Percentiles rank a stretch among this genome's conserved stretches.
phyloP scores from a whole-genome alignment of 2,329 filamentous ascomycete genomes.

The Plectosphaerella sp. region DNA sequence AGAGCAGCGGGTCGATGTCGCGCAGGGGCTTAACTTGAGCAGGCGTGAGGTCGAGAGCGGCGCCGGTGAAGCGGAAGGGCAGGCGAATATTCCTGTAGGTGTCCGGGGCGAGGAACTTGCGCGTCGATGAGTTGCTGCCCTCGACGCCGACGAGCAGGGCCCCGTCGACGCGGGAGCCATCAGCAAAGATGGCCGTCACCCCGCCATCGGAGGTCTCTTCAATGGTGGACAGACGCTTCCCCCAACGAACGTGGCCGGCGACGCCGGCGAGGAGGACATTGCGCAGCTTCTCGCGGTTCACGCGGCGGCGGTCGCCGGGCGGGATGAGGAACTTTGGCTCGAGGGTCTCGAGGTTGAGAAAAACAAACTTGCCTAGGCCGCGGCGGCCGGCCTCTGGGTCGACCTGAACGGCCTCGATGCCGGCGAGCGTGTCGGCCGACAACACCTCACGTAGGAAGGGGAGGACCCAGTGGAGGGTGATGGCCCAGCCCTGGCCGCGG shows the following conservation, averaged over 20 bases:
- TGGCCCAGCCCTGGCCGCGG: slow-evolving; percentile 48
- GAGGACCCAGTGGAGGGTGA: slow-evolving; percentile 57
- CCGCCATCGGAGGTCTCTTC: slow-evolving; percentile 14
- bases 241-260: slow-evolving; percentile 22
- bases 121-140: slow-evolving; percentile 30
- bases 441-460: slow-evolving; percentile 20
- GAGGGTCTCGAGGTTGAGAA: slow-evolving; percentile 32
- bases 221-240: slow-evolving; percentile 23
- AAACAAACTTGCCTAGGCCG: slow-evolving; percentile 32
- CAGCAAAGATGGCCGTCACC: slow-evolving; percentile 22
- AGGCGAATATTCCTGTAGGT: slow-evolving; percentile 25
- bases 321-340: slow-evolving; percentile 33
- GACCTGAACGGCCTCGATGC: slow-evolving; percentile 21
- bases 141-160: slow-evolving; percentile 34
- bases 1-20: slow-evolving; percentile 48
- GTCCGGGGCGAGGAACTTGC: slow-evolving; percentile 26
- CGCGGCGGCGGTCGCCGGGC: slow-evolving; percentile 26
- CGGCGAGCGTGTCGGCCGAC: slow-evolving; percentile 14
- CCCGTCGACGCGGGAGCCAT: slow-evolving; percentile 26
- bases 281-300: slow-evolving; percentile 30
- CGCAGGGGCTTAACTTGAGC: slow-evolving; percentile 32
- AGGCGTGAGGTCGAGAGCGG: slow-evolving; percentile 29
- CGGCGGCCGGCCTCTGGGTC: slow-evolving; percentile 32
- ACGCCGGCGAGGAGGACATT: slow-evolving; percentile 22
- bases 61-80: slow-evolving; percentile 32